Base-by-base conservation (phyloP, 1,139 yeast genomes). In the Blastobotrys elegans region DNA sequence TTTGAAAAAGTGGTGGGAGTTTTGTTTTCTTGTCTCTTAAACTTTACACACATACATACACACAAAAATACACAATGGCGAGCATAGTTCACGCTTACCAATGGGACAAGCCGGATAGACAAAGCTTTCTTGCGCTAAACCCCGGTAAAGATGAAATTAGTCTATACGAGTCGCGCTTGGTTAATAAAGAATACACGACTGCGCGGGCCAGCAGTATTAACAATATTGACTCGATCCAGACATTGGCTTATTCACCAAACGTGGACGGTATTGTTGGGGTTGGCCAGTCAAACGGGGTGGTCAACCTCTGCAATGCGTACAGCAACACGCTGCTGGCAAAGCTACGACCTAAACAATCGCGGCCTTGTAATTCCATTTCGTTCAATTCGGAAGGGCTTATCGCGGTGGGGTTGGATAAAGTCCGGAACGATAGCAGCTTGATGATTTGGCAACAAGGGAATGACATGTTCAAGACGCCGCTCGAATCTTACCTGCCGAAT, bases 361-460 rank as follows among this genome's bases (percentile, higher is more conserved):
- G 96, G 46, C 82, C 92, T 1, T 84, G 95, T 57, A 88, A 86
- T 59, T 67, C 90, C 1, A 63, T 89, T 2, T 76, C 90, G 1
- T 84, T 89, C 66, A 85, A 79, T 61, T 70, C 74, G 22, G 71
- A 73, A 36, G 85, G 84, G 1, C 64, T 84, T 37, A 68, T 89
- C 4, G 96, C 89, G 0, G 79, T 83, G 24, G 96, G 95, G 0
- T 75, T 83, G 52, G 97, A 89, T 54, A 80, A 87, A 56, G 83
- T 85, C 7, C 73, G 92, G 47, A 87, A 81, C 56, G 96, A 87
- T 59, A 77, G 79, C 50, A 82, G 94, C 24, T 68, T 90, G 43
- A 85, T 84, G 56, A 73, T 90, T 11, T 89, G 95, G 92, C 87
- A 87, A 60, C 35, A 46, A 6, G 47, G 44, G 3, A 47, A 40